Evolutionary conservation across 1,139 yeast genomes (phyloP).

Genomic region (Geotrichum candidum): DNA sequence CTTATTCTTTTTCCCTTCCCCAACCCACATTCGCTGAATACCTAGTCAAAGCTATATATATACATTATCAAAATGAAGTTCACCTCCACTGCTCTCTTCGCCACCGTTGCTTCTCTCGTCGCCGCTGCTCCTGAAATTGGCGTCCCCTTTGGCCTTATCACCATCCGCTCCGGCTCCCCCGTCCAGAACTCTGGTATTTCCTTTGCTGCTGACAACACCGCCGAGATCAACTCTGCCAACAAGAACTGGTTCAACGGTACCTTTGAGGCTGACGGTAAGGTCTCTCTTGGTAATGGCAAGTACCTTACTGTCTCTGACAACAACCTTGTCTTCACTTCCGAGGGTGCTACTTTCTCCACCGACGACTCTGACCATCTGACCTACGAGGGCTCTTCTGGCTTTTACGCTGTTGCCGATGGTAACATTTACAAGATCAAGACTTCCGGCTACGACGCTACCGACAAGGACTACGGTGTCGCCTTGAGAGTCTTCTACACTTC

Average conservation of each 20-base stretch:
- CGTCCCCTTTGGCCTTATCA: slow-evolving; percentile 5
- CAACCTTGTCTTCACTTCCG: background rate
- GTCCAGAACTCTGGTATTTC: slow-evolving; percentile 1
- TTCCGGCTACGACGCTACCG: background rate
- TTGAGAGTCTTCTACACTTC: background rate
- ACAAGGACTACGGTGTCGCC: background rate
- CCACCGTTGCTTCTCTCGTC: slow-evolving; percentile 3
- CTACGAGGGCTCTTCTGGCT: background rate
- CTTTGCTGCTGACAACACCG: slow-evolving; percentile 1
- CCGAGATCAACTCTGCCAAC: background rate
- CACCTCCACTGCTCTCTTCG: background rate
- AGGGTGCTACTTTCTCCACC: background rate
- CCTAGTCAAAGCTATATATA: background rate
- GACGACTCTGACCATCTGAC: slow-evolving; percentile 1
- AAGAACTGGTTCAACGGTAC: background rate
- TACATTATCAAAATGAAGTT: slow-evolving; percentile 5
- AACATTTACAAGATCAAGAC: background rate
- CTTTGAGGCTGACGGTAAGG: background rate
- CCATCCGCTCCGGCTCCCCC: slow-evolving; percentile 11
- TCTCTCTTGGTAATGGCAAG: slow-evolving; percentile 1
- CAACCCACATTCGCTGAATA: too few relatives aligned
- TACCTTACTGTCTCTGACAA: slow-evolving; percentile 6
- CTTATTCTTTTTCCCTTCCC: too few relatives aligned
- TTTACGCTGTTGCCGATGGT: background rate
- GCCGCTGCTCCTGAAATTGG: slow-evolving; percentile 12